phyloP scores from a whole-genome alignment of 2,329 filamentous ascomycete species.

The Alternaria rosae region DNA sequence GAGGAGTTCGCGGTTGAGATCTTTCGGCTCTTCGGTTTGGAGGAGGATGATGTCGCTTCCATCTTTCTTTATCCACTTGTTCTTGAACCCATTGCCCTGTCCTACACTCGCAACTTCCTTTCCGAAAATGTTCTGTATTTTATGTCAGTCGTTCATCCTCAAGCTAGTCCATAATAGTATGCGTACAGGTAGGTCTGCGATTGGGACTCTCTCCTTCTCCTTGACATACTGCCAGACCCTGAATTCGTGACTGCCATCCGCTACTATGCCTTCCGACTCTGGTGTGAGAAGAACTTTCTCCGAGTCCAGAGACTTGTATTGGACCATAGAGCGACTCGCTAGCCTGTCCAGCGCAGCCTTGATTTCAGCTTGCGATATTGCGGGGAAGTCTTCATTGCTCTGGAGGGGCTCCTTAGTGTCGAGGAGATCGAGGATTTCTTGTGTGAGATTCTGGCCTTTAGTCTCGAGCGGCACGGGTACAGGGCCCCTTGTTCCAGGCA shows the following conservation, averaged over 20 bases:
- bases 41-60: constrained; percentile 61
- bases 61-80: constrained; percentile 71
- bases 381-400: constrained; percentile 59
- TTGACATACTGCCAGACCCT: constrained; percentile 60
- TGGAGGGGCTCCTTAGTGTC: constrained; percentile 59
- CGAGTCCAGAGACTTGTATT: constrained; percentile 81
- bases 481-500: constrained; percentile 57
- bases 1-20: constrained; percentile 79
- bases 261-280: constrained; percentile 78
- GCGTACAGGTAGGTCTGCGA: constrained; percentile 58
- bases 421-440: constrained; percentile 80
- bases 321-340: constrained; percentile 82
- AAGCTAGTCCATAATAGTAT: background rate
- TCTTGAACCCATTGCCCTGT: constrained; percentile 92
- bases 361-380: constrained; percentile 60
- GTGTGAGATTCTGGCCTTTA: constrained; percentile 64
- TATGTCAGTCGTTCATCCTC: constrained; percentile 26
- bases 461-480: constrained; percentile 54
- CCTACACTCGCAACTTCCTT: constrained; percentile 82
- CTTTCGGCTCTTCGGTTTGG: constrained; percentile 75
- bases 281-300: constrained; percentile 79
- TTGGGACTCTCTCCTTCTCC: constrained; percentile 53
- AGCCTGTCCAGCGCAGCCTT: constrained; percentile 91
- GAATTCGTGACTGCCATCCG: constrained; percentile 60
- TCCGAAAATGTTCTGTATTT: constrained; percentile 67